Conservation (phyloP, 352 stramenopile genomes). For the Pythium sukuiense region DNA sequence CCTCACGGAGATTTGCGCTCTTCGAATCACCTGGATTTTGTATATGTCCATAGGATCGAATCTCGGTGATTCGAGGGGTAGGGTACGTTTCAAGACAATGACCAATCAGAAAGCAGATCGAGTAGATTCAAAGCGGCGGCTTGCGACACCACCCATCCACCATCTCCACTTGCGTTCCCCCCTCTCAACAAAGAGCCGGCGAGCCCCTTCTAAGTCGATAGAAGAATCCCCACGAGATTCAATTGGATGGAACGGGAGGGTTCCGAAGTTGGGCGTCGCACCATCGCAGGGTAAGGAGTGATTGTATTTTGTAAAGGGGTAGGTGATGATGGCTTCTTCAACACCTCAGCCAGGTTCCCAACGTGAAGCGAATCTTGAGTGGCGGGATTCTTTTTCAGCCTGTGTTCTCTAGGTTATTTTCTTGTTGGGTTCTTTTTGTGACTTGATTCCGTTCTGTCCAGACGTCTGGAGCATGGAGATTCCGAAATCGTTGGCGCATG, state of each 20-base stretch:
- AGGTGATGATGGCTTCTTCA: slow-evolving; percentile 7
- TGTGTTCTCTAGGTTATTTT: background rate
- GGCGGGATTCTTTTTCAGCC: slow-evolving; percentile 23
- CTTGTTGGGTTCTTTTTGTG: background rate
- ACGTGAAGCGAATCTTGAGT: slow-evolving; percentile 16
- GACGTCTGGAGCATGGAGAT: background rate
- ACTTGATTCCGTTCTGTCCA: background rate
- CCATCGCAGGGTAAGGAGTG: slow-evolving; percentile 12
- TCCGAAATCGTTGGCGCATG: background rate
- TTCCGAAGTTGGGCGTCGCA: slow-evolving; percentile 19
- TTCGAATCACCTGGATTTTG: slow-evolving; percentile 1
- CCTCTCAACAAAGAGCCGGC: slow-evolving; percentile 13
- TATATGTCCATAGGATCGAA: slow-evolving; percentile 8
- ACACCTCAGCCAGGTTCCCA: slow-evolving; percentile 6
- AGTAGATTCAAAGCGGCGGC: slow-evolving; percentile 23
- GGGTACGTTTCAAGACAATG: background rate
- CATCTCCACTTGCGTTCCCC: background rate
- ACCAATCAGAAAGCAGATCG: slow-evolving; percentile 17
- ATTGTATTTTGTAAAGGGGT: slow-evolving; percentile 10
- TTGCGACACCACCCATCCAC: slow-evolving; percentile 18
- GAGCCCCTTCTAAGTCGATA: slow-evolving; percentile 21
- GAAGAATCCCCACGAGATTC: slow-evolving; percentile 11
- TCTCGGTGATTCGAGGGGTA: slow-evolving; percentile 24
- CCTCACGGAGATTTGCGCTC: slow-evolving; percentile 18
- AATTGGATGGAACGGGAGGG: slow-evolving; percentile 21